These are phyloP conservation scores for Fusarium succisae DNA, from an alignment of 2,329 filamentous ascomycete genomes.

Conservation along the genomic window DNA sequence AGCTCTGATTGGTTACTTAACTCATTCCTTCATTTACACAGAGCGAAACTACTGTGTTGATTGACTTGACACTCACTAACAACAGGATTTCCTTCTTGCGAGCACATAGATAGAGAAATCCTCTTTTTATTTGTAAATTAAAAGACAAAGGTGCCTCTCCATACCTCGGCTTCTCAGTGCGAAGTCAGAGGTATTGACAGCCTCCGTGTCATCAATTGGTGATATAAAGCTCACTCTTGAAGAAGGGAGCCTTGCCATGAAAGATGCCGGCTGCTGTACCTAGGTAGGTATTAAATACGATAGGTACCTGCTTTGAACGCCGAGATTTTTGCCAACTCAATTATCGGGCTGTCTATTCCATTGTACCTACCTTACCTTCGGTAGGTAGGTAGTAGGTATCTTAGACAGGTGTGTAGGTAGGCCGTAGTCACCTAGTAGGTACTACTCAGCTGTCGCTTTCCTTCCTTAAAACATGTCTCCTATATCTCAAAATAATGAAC, in stretches of 20 bases:
- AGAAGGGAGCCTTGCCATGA: not conserved
- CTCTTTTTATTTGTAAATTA: not conserved
- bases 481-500: not conserved
- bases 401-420: not conserved
- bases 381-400: not conserved
- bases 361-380: not conserved
- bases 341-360: not conserved
- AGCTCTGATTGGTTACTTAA: conserved; percentile 12
- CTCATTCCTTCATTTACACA: not conserved
- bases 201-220: not conserved
- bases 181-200: not conserved
- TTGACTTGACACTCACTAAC: not conserved
- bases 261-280: not conserved
- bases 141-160: not conserved
- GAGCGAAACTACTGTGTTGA: not conserved
- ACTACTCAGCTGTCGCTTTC: not conserved
- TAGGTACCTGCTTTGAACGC: not conserved
- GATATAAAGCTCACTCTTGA: not conserved
- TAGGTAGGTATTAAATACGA: not conserved
- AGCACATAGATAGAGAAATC: not conserved
- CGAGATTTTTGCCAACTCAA: not conserved
- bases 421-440: not conserved
- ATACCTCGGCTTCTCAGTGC: not conserved
- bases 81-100: not conserved
- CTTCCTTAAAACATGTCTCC: not conserved